Conservation (phyloP, 768 basidiomycete species). For the Gymnopilus dilepis region DNA sequence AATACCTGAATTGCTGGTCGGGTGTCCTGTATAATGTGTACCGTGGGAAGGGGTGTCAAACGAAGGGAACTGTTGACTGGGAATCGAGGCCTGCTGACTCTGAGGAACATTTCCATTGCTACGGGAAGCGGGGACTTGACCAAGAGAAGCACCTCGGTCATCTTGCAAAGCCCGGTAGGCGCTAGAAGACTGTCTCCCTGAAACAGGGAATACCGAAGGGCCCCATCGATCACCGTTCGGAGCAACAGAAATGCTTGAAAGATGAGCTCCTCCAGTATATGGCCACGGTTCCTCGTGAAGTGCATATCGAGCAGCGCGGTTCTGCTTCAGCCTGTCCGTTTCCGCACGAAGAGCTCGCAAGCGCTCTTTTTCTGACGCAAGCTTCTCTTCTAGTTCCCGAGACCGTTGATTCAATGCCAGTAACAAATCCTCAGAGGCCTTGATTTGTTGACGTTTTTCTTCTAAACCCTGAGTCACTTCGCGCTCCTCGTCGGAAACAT, state of each 20-base stretch:
- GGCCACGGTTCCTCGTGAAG: constrained; percentile 18
- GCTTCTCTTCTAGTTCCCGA: constrained; percentile 74
- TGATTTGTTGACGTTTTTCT: constrained; percentile 62
- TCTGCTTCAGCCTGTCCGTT: constrained; percentile 54
- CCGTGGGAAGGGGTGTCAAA: background rate
- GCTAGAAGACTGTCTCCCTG: background rate
- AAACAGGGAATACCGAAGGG: background rate
- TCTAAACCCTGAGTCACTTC: constrained; percentile 59
- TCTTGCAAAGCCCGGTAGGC: background rate
- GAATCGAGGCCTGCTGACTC: constrained; percentile 7
- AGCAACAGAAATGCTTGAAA: background rate
- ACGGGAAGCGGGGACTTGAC: background rate
- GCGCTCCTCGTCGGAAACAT: constrained; percentile 56
- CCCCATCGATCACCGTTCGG: constrained; percentile 21
- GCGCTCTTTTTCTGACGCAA: constrained; percentile 65
- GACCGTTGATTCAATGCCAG: constrained; percentile 66
- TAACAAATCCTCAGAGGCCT: constrained; percentile 70
- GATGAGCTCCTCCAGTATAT: constrained; percentile 10
- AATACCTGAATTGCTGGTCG: constrained; percentile 3
- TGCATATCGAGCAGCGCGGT: constrained; percentile 37
- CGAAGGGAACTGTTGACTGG: constrained; percentile 5
- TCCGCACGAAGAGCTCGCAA: constrained; percentile 63
- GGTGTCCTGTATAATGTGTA: constrained; percentile 7
- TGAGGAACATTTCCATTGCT: background rate
- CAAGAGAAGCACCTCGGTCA: background rate